phyloP scores from a whole-genome alignment of 768 basidiomycete species.

The Amanita molliuscula region DNA sequence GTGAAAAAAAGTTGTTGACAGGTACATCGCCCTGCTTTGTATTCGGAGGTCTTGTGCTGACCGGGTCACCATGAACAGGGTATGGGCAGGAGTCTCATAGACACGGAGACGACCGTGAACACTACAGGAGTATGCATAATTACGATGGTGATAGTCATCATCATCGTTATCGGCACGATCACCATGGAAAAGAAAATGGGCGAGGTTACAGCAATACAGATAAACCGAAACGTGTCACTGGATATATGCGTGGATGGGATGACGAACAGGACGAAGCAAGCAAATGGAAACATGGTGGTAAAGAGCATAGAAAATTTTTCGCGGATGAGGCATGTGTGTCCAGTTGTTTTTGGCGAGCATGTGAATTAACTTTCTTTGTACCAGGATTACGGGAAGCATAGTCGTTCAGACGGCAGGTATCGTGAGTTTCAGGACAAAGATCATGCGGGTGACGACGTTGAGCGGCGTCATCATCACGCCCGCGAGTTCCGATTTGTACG shows the following conservation, averaged over 20 bases:
- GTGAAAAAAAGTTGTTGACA: neutral
- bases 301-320: neutral
- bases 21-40: neutral
- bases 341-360: no score
- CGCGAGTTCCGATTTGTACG: neutral
- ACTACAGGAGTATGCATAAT: neutral
- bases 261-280: neutral
- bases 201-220: neutral
- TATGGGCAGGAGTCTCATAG: neutral
- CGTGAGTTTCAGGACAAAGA: neutral
- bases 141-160: neutral
- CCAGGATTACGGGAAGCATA: neutral
- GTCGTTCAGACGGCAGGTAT: neutral
- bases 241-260: conserved; percentile 7
- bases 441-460: neutral
- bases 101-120: neutral
- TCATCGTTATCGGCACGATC: neutral
- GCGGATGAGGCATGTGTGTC: neutral
- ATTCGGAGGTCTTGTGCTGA: neutral
- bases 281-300: neutral
- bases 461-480: neutral
- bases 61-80: neutral
- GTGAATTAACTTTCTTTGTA: neutral
- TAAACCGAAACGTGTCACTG: neutral
- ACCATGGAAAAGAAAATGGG: neutral